These are phyloP conservation scores for Penicillium coffeae DNA, from an alignment of 495 filamentous ascomycete species.

Conservation along the genomic window DNA sequence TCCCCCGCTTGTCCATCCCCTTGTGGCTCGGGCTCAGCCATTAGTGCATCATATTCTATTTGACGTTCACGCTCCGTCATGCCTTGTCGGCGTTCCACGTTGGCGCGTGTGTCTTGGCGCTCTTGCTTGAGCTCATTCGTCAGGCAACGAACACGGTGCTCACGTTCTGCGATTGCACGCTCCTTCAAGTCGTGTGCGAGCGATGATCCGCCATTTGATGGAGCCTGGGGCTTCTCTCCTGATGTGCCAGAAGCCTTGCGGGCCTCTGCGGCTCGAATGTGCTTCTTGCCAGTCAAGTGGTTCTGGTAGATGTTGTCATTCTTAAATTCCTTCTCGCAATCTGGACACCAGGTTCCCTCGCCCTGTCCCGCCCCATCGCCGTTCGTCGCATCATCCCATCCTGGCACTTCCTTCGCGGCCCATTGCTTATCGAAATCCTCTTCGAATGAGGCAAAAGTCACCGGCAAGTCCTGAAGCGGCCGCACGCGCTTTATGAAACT, in stretches of 20 bases:
- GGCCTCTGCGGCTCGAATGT: slow-evolving; percentile 73
- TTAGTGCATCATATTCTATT: slow-evolving; percentile 85
- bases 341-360: slow-evolving; percentile 78
- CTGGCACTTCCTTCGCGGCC: slow-evolving; percentile 70
- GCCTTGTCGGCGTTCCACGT: slow-evolving; percentile 89
- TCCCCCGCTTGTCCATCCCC: slow-evolving; percentile 52
- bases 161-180: slow-evolving; percentile 82
- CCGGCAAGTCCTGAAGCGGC: slow-evolving; percentile 79
- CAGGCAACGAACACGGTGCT: slow-evolving; percentile 75
- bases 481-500: slow-evolving; percentile 74
- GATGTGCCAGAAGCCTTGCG: slow-evolving; percentile 41
- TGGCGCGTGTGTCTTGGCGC: slow-evolving; percentile 79
- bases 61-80: slow-evolving; percentile 95
- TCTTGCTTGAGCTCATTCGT: slow-evolving; percentile 71
- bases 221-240: slow-evolving; percentile 18
- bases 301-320: slow-evolving; percentile 92
- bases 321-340: slow-evolving; percentile 91
- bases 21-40: slow-evolving; percentile 52
- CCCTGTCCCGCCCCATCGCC: slow-evolving; percentile 53
- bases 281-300: slow-evolving; percentile 87
- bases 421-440: slow-evolving; percentile 80
- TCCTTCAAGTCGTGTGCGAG: slow-evolving; percentile 67
- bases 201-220: slow-evolving; percentile 21
- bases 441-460: slow-evolving; percentile 69
- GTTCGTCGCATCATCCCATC: slow-evolving; percentile 65